Evolutionary conservation across 1,284 basidiomycete species (phyloP).

Genomic region (Austropuccinia psidii): DNA sequence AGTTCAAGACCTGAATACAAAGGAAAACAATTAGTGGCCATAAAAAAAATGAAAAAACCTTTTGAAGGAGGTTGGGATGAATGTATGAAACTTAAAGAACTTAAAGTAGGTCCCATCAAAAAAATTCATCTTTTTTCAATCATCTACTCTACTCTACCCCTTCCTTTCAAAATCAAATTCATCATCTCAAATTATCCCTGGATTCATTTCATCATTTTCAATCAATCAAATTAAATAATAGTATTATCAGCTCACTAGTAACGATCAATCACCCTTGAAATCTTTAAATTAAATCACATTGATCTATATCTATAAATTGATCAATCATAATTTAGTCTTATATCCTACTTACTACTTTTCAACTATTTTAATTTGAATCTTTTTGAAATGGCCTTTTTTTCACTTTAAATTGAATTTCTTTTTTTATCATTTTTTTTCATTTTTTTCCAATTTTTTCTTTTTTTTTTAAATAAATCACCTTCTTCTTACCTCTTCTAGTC

Average conservation of each 20-base stretch:
- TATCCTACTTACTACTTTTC: background rate
- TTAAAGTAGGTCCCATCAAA: slow-evolving; percentile 60
- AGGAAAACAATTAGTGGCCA: slow-evolving; percentile 87
- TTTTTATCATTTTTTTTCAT: slow-evolving; percentile 30
- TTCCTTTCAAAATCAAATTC: background rate
- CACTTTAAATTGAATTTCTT: background rate
- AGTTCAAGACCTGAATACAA: slow-evolving; percentile 82
- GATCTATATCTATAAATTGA: background rate
- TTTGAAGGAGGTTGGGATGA: slow-evolving; percentile 98
- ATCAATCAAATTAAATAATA: background rate
- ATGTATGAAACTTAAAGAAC: slow-evolving; percentile 87
- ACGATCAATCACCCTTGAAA: background rate
- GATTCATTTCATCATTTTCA: background rate
- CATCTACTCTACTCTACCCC: background rate
- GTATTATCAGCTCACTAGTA: background rate
- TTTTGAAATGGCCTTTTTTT: background rate
- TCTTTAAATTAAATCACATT: background rate
- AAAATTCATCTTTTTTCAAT: background rate
- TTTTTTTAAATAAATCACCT: slow-evolving; percentile 39
- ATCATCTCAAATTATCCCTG: slow-evolving; percentile 44
- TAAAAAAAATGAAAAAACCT: slow-evolving; percentile 96
- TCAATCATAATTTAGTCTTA: background rate
- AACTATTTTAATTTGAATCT: background rate
- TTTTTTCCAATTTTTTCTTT: slow-evolving; percentile 37
- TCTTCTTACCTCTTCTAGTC: slow-evolving; percentile 56